Evolutionary conservation across 495 filamentous ascomycete genomes (phyloP), one percentile per base, ranked within the genome.

Genomic region (Amorphotheca resinae): DNA sequence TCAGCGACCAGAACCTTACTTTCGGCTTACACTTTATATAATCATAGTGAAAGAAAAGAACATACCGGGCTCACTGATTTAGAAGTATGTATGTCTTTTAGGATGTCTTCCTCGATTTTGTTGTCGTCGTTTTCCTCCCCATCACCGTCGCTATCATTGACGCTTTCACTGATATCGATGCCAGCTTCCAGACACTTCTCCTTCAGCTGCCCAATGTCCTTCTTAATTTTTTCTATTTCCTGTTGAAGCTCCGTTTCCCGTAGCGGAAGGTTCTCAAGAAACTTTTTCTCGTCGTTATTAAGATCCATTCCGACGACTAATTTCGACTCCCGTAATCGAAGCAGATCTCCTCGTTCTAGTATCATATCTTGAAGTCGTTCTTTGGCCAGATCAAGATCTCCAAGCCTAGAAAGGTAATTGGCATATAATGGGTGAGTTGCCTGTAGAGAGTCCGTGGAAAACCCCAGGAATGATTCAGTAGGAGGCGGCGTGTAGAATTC

Each of bases 341-440:
- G 17, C 7, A 44, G 11, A 8, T 25, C 28, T 14, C 43, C 39
- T 12, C 18, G 25, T 18, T 46, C 48, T 9, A 23, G 7, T 11
- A 9, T 34, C 11, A 43, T 17, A 14, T 43, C 41, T 9, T 47
- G 28, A 8, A 22, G 37, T 15, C 31, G 26, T 33, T 51, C 48
- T 16, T 11, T 33, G 1, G 37, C 40, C 2, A 51, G 39, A 38
- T 51, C 48, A 8, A 46, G 37, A 41, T 51, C 44, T 18, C 48
- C 48, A 1, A 46, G 44, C 25, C 33, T 18, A 7, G 33, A 40
- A 1, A 51, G 32, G 25, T 46, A 47, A 25, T 43, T 33, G 8
- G 18, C 43, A 20, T 46, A 34, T 15, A 43, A 14, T 17, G 48
- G 48, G 17, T 50, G 1, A 28, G 36, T 42, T 21, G 37, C n/a